Percentiles rank a stretch among this genome's conserved stretches.
These are phyloP conservation scores for Leishmania lainsoni DNA, from an alignment of 208 protist genomes.

Conservation along the genomic window DNA sequence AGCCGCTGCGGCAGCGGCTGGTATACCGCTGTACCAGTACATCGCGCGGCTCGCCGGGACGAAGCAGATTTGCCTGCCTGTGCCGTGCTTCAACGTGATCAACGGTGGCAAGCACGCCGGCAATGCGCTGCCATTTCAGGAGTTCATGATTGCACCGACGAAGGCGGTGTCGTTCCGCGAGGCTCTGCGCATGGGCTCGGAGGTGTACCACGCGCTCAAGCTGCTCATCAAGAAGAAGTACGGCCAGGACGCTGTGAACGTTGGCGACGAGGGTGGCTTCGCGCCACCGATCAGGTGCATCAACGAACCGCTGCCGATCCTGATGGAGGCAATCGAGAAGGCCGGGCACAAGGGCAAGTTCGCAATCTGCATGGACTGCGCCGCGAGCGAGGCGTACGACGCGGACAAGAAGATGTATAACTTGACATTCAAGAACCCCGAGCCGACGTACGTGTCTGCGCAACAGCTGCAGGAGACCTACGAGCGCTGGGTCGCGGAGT, in stretches of 20 bases:
- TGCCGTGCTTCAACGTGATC: constrained; percentile 99
- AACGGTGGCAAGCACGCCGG: constrained; percentile 99
- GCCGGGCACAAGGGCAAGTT: constrained; percentile 96
- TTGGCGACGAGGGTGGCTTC: constrained; percentile 99
- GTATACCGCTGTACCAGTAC: constrained; percentile 96
- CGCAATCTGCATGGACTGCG: constrained; percentile 98
- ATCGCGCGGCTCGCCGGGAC: constrained; percentile 94
- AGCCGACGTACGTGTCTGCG: constrained; percentile 69
- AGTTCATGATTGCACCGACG: constrained; percentile 99
- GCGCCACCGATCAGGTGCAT: constrained; percentile 94
- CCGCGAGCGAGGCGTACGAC: constrained; percentile 98
- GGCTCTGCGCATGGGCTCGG: constrained; percentile 95
- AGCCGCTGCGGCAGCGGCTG: constrained; percentile 91
- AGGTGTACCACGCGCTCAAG: constrained; percentile 99
- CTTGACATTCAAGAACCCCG: constrained; percentile 97
- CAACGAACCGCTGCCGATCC: constrained; percentile 97
- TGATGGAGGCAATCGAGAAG: constrained; percentile 96
- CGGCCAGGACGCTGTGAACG: constrained; percentile 94
- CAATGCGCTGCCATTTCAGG: constrained; percentile 94
- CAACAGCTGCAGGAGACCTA: constrained; percentile 94
- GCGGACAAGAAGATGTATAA: constrained; percentile 94
- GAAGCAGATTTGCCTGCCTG: constrained; percentile 83
- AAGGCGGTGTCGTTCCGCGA: constrained; percentile 96
- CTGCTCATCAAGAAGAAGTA: constrained; percentile 96
- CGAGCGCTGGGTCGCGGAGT: constrained; percentile 86